A percentile compares a stretch with the other conserved stretches of the same genome.
These are phyloP conservation scores for Apostasia shenzhenica DNA, from an alignment of 106 monocot genomes.

Conservation along the genomic window DNA sequence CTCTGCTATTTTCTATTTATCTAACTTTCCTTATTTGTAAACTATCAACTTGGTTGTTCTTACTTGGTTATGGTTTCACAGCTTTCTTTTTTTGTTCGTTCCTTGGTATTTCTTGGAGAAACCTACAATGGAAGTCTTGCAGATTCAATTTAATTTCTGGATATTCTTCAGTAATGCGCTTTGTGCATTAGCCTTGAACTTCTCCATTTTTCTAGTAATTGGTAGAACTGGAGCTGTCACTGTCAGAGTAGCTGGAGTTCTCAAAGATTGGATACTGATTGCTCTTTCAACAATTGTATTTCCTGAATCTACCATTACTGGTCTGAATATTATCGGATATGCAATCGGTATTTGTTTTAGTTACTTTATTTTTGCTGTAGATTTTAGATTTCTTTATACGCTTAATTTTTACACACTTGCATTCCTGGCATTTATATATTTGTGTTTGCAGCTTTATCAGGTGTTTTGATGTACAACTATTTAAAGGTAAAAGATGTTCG, in stretches of 20 bases:
- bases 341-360: constrained; percentile 58
- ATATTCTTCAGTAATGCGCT: constrained; percentile 83
- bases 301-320: constrained; percentile 85
- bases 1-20: too few relatives aligned
- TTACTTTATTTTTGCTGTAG: neutral
- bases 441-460: constrained; percentile 70
- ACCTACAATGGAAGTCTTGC: constrained; percentile 52
- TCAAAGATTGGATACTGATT: constrained; percentile 95
- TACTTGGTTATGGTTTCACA: constrained; percentile 14
- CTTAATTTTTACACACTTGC: constrained; percentile 10
- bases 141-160: constrained; percentile 81
- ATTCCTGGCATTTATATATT: constrained; percentile 36
- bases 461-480: constrained; percentile 97
- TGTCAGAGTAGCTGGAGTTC: constrained; percentile 81
- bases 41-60: neutral
- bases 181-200: constrained; percentile 84
- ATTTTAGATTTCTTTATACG: neutral
- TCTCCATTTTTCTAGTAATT: constrained; percentile 85
- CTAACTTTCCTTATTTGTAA: neutral
- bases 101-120: constrained; percentile 89
- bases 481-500: constrained; percentile 80
- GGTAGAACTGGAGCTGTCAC: constrained; percentile 94
- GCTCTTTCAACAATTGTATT: constrained; percentile 87
- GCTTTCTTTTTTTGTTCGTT: constrained; percentile 70
- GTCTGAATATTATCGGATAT: constrained; percentile 87